Conservation (phyloP, 768 basidiomycete species). For the Boletus rufocinnamomeus region DNA sequence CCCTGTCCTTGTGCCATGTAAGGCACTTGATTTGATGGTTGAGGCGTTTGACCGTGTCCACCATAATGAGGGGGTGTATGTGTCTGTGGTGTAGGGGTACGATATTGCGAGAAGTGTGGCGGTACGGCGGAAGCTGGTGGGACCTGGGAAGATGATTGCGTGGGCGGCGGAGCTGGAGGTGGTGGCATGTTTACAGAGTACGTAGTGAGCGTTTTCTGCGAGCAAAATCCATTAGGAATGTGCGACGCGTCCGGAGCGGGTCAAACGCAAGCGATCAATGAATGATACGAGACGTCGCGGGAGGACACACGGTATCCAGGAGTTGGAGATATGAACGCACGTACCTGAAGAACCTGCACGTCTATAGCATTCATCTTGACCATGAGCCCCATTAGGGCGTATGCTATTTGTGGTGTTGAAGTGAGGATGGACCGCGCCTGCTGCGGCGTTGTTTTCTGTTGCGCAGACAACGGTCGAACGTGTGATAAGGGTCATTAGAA, state of each 20-base stretch:
- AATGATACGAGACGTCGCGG: background rate
- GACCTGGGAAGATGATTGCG: slow-evolving; percentile 31
- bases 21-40: slow-evolving; percentile 23
- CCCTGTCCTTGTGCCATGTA: slow-evolving; percentile 24
- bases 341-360: slow-evolving; percentile 73
- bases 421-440: slow-evolving; percentile 70
- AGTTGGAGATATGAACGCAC: slow-evolving; percentile 4
- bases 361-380: slow-evolving; percentile 75
- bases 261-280: background rate
- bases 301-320: background rate
- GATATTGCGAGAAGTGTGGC: slow-evolving; percentile 40
- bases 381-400: slow-evolving; percentile 76
- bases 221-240: slow-evolving; percentile 6
- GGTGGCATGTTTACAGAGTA: slow-evolving; percentile 38
- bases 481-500: background rate
- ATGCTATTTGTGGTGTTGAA: slow-evolving; percentile 73
- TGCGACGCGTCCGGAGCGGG: background rate
- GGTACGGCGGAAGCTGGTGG: slow-evolving; percentile 47
- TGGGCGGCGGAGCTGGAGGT: slow-evolving; percentile 8
- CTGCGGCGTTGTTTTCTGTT: slow-evolving; percentile 74
- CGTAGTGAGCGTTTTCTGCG: slow-evolving; percentile 63
- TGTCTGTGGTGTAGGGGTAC: slow-evolving; percentile 38
- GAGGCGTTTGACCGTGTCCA: slow-evolving; percentile 32
- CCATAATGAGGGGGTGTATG: slow-evolving; percentile 33
- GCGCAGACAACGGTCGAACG: background rate